phyloP scores from a whole-genome alignment of 306 rosid genomes.

The Pyrus betulifolia region DNA sequence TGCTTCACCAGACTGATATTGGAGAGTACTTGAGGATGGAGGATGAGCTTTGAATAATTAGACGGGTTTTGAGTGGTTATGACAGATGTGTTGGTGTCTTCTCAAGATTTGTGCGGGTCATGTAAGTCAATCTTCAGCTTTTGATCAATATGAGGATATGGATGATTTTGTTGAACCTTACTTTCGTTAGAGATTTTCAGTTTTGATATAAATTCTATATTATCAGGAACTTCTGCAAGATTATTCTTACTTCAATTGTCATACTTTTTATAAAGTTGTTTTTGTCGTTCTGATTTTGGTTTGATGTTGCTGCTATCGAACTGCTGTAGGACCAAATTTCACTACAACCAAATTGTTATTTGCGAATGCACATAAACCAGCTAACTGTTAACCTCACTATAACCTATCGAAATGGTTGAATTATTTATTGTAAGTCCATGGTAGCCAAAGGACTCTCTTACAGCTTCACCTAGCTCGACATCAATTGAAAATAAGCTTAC shows the following conservation, averaged over 20 bases:
- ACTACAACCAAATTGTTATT: neutral
- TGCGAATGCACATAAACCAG: too few relatives aligned
- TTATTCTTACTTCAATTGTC: neutral
- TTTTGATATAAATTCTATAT: neutral
- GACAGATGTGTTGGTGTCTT: neutral
- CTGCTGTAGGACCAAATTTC: neutral
- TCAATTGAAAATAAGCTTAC: too few relatives aligned
- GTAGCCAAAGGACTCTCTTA: too few relatives aligned
- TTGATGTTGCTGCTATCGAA: too few relatives aligned
- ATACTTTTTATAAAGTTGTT: neutral
- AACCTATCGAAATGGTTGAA: too few relatives aligned
- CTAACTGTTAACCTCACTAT: too few relatives aligned
- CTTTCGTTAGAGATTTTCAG: neutral
- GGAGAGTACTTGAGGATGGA: constrained; percentile 95
- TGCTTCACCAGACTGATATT: constrained; percentile 80
- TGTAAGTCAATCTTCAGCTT: neutral
- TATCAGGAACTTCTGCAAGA: neutral
- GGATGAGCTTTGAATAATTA: constrained; percentile 61
- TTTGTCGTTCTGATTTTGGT: too few relatives aligned
- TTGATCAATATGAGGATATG: neutral
- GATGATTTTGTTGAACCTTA: neutral
- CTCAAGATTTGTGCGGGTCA: neutral
- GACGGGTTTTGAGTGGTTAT: neutral
- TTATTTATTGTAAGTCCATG: too few relatives aligned
- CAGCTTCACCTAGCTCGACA: too few relatives aligned